A percentile compares a stretch with the other conserved stretches of the same genome.
Conservation (phyloP, 306 rosid species). For the Medicago lupulina region DNA sequence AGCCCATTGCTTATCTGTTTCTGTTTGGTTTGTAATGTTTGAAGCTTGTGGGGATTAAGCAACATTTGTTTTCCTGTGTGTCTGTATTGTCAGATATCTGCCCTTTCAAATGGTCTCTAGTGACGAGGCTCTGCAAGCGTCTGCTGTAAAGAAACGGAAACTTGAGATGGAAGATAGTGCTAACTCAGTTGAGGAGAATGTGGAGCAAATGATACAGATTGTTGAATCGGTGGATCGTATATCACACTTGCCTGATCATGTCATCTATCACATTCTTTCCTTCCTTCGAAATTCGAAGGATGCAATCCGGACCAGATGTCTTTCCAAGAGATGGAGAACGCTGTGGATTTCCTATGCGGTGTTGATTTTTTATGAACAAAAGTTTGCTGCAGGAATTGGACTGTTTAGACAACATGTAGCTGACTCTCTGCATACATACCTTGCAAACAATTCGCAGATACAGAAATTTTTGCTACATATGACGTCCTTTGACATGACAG, state of each 20-base stretch:
- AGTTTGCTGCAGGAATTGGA: slow-evolving; percentile 32
- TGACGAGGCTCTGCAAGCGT: background rate
- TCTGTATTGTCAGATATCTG: slow-evolving; percentile 6
- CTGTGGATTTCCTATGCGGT: slow-evolving; percentile 53
- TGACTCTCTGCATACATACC: slow-evolving; percentile 20
- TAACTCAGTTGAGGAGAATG: slow-evolving; percentile 6
- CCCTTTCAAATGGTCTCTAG: slow-evolving; percentile 30
- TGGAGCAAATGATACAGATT: slow-evolving; percentile 9
- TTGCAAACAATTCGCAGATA: slow-evolving; percentile 1
- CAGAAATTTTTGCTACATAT: slow-evolving; percentile 46
- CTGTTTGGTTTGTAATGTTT: background rate
- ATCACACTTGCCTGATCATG: slow-evolving; percentile 54
- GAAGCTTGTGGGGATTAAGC: slow-evolving; percentile 16
- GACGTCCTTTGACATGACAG: slow-evolving; percentile 26
- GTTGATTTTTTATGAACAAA: slow-evolving; percentile 54
- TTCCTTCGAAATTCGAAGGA: slow-evolving; percentile 49
- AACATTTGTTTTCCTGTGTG: slow-evolving; percentile 13
- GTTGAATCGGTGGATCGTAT: slow-evolving; percentile 40
- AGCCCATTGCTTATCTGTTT: background rate
- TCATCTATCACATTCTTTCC: slow-evolving; percentile 59
- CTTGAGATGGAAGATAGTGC: background rate
- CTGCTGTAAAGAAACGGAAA: slow-evolving; percentile 26
- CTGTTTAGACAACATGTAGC: slow-evolving; percentile 41
- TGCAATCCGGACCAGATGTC: slow-evolving; percentile 53
- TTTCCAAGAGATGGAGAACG: slow-evolving; percentile 66